phyloP scores from a whole-genome alignment of 495 filamentous ascomycete species.

The Viridothelium virens region DNA sequence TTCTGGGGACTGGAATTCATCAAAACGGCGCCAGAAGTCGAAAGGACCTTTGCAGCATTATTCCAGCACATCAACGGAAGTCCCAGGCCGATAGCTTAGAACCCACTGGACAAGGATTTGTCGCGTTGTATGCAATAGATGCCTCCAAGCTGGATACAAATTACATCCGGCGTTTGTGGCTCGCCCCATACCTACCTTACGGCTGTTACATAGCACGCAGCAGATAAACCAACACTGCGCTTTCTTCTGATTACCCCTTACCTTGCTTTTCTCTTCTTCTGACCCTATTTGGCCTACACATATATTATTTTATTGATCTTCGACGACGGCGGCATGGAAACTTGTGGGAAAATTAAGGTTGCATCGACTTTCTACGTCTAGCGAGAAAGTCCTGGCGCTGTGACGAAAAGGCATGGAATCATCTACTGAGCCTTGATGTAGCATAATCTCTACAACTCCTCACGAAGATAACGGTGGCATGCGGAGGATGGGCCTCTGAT shows the following conservation, averaged over 20 bases:
- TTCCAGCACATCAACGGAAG: conserved; percentile 36
- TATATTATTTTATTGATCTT: not conserved
- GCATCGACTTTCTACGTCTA: not conserved
- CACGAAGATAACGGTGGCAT: conserved; percentile 3
- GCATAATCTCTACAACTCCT: conserved; percentile 10
- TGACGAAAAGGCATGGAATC: conserved; percentile 1
- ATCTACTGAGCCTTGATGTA: conserved; percentile 11
- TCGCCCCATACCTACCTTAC: not conserved
- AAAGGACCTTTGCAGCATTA: conserved; percentile 24
- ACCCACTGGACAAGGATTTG: not conserved
- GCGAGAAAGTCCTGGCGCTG: conserved; percentile 4
- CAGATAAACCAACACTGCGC: no score
- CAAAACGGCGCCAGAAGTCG: conserved; percentile 75
- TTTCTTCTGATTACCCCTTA: not conserved
- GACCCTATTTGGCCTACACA: not conserved
- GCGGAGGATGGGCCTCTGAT: not conserved
- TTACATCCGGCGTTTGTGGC: not conserved
- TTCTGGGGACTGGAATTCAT: conserved; percentile 93
- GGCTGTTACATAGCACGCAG: not conserved
- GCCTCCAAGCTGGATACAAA: not conserved
- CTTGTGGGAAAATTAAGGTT: not conserved
- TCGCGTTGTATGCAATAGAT: not conserved
- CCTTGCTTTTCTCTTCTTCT: not conserved
- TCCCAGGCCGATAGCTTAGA: conserved; percentile 17
- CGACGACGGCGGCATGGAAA: not conserved